A percentile compares a stretch with the other conserved stretches of the same genome.
Evolutionary conservation across 371 early-diverging fungal genomes (phyloP).

Genomic region (Parasitella parasitica): DNA sequence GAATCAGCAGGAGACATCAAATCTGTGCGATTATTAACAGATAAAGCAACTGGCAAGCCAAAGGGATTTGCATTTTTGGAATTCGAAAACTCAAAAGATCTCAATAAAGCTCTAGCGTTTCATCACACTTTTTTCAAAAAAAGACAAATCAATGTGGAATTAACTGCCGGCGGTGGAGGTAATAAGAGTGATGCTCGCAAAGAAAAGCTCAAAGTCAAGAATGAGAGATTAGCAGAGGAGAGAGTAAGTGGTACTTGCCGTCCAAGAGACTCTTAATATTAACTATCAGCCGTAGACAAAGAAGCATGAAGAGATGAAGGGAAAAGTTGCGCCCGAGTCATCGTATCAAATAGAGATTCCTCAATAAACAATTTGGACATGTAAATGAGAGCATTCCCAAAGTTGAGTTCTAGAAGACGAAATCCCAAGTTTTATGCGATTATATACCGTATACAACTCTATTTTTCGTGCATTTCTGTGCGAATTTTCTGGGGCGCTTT

Average conservation of each 20-base stretch:
- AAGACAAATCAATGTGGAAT: conserved; percentile 74
- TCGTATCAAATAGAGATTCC: conserved; percentile 24
- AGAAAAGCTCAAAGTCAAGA: conserved; percentile 65
- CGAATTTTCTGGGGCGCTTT: no score
- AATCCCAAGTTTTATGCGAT: no score
- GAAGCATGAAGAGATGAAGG: conserved; percentile 28
- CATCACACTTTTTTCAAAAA: conserved; percentile 68
- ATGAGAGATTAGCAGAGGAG: conserved; percentile 66
- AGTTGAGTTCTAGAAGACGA: no score
- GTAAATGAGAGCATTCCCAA: no score
- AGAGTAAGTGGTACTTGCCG: conserved; percentile 48
- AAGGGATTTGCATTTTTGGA: conserved; percentile 83
- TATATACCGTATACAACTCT: no score
- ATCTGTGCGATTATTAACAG: conserved; percentile 70
- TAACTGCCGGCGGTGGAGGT: conserved; percentile 85
- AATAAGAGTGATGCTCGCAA: conserved; percentile 63
- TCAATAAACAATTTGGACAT: not conserved
- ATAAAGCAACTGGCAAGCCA: conserved; percentile 71
- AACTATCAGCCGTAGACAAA: conserved; percentile 16
- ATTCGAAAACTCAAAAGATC: conserved; percentile 55
- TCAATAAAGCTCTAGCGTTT: conserved; percentile 67
- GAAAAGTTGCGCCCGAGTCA: conserved; percentile 5
- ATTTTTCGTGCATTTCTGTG: no score
- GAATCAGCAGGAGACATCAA: conserved; percentile 56
- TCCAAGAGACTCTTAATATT: not conserved